These are phyloP conservation scores for Sordariomycetes sp. DNA, from an alignment of 2,329 filamentous ascomycete species.

Conservation along the genomic window DNA sequence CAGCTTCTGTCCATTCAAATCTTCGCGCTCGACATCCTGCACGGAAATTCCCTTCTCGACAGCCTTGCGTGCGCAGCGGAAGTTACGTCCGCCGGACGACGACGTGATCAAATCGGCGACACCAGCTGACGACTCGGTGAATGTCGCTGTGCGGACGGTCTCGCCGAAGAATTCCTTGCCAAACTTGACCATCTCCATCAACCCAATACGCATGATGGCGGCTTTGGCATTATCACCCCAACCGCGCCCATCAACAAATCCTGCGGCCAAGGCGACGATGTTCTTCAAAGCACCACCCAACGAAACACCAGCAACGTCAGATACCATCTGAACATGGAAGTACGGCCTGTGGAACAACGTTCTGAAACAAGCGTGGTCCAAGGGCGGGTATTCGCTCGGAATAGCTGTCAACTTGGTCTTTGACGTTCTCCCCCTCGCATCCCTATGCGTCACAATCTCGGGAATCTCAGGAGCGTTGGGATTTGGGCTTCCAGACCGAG, in stretches of 20 bases:
- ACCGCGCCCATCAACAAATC: constrained; percentile 88
- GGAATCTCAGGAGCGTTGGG: constrained; percentile 43
- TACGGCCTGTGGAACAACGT: constrained; percentile 91
- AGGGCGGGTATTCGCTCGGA: constrained; percentile 72
- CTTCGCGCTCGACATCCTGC: constrained; percentile 76
- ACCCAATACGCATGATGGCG: constrained; percentile 93
- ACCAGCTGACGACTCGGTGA: constrained; percentile 93
- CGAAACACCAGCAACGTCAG: constrained; percentile 93
- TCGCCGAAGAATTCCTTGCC: constrained; percentile 87
- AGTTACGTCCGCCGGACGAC: constrained; percentile 87
- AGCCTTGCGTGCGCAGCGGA: constrained; percentile 83
- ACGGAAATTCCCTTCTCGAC: constrained; percentile 72
- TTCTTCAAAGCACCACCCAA: constrained; percentile 95
- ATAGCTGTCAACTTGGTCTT: constrained; percentile 65
- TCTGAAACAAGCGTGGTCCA: constrained; percentile 77
- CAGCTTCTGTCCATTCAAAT: constrained; percentile 93
- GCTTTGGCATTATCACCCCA: constrained; percentile 99
- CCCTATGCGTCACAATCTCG: constrained; percentile 53
- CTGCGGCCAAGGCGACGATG: constrained; percentile 86
- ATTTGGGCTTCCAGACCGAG: constrained; percentile 36
- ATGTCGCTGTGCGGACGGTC: constrained; percentile 72
- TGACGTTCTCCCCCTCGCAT: constrained; percentile 57
- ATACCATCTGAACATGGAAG: constrained; percentile 92
- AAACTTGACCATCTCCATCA: constrained; percentile 95
- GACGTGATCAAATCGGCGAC: constrained; percentile 94